These are phyloP conservation scores for Argentina anserina DNA, from an alignment of 306 rosid species.

Conservation along the genomic window DNA sequence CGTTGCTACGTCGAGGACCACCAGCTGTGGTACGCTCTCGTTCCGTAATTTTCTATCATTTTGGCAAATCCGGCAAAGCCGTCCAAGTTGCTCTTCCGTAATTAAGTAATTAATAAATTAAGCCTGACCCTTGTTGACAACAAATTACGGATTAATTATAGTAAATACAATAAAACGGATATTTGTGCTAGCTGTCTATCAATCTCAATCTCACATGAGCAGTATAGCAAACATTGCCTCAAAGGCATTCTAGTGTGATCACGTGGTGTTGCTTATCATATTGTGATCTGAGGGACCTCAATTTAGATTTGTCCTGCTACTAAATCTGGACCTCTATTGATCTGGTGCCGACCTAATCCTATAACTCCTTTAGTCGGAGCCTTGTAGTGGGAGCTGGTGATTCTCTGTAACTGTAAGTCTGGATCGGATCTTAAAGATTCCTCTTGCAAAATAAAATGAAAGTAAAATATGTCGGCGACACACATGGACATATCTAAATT, in stretches of 20 bases:
- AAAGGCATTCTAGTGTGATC: neutral
- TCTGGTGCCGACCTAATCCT: neutral
- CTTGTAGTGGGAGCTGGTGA: neutral
- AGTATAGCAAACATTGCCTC: neutral
- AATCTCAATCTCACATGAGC: neutral
- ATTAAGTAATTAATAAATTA: neutral
- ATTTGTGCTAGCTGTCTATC: slow-evolving; percentile 4
- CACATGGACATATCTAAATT: neutral
- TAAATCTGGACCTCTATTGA: too few species aligned
- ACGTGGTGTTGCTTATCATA: neutral
- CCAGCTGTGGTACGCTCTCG: neutral
- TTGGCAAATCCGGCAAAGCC: neutral
- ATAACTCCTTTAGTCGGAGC: neutral
- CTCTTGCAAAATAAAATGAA: neutral
- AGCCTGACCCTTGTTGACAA: neutral
- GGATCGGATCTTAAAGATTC: neutral
- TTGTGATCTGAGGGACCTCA: neutral
- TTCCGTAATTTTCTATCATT: neutral
- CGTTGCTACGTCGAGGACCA: neutral
- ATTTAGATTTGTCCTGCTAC: neutral
- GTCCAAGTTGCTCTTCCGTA: neutral
- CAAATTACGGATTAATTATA: too few species aligned
- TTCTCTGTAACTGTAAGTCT: neutral
- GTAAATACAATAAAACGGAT: too few species aligned
- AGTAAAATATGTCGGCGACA: neutral